These are phyloP conservation scores for Lantana camara DNA, from an alignment of 257 asterid species.

Conservation along the genomic window DNA sequence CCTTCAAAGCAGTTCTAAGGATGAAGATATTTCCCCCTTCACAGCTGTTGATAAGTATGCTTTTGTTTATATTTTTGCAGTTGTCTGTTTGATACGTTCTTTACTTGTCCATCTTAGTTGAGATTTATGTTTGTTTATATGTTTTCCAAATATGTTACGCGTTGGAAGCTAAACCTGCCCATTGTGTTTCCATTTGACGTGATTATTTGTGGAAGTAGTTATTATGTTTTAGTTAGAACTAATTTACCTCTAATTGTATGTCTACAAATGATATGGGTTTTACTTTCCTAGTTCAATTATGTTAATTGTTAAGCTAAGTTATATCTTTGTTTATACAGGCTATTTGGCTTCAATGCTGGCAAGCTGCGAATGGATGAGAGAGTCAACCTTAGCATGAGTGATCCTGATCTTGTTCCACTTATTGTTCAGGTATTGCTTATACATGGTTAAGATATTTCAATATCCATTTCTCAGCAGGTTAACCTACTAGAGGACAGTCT, in stretches of 20 bases:
- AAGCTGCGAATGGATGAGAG: conserved; percentile 92
- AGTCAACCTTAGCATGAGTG: conserved; percentile 95
- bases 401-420: conserved; percentile 94
- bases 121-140: background rate
- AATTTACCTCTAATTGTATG: background rate
- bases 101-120: conserved; percentile 15
- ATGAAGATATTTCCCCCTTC: conserved; percentile 98
- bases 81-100: conserved; percentile 15
- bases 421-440: conserved; percentile 73
- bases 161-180: background rate
- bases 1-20: conserved; percentile 90
- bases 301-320: conserved; percentile 21
- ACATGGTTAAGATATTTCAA: conserved; percentile 15
- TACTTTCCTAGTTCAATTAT: conserved; percentile 1
- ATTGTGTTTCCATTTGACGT: conserved; percentile 1
- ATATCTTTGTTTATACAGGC: conserved; percentile 51
- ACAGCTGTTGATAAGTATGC: conserved; percentile 95
- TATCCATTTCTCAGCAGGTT: too few relatives aligned
- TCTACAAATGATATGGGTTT: background rate
- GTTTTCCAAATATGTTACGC: background rate
- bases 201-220: background rate
- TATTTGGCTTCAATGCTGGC: conserved; percentile 79
- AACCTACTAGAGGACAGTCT: too few relatives aligned
- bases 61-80: conserved; percentile 23
- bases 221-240: background rate